Evolutionary conservation across 2,329 filamentous ascomycete species (phyloP).

Genomic region (Alternaria ethzedia): DNA sequence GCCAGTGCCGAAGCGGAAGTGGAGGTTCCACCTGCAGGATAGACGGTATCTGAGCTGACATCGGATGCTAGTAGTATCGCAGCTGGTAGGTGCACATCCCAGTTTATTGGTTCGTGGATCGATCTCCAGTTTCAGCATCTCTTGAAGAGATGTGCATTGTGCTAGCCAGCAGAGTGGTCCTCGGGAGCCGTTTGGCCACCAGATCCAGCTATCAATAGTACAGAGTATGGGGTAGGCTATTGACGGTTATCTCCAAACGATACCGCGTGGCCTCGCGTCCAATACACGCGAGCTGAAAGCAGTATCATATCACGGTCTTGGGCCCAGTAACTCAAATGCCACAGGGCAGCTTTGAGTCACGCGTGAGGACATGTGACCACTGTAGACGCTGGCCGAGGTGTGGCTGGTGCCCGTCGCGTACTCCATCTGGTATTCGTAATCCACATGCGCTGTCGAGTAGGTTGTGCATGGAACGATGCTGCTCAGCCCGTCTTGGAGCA

Average conservation of each 20-base stretch:
- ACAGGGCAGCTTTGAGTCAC: slow-evolving; percentile 16
- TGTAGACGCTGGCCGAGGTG: slow-evolving; percentile 14
- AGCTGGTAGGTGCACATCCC: slow-evolving; percentile 3
- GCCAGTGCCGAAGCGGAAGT: slow-evolving; percentile 6
- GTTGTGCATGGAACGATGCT: slow-evolving; percentile 6
- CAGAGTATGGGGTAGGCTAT: slow-evolving; percentile 16
- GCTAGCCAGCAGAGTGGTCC: slow-evolving; percentile 14
- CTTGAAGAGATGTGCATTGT: slow-evolving; percentile 1
- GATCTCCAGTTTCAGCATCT: slow-evolving; percentile 18
- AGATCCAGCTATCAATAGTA: slow-evolving; percentile 20
- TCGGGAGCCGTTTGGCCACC: slow-evolving; percentile 23
- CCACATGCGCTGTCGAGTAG: slow-evolving; percentile 5
- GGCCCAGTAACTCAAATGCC: neutral
- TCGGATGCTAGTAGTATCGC: neutral
- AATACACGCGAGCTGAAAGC: slow-evolving; percentile 22
- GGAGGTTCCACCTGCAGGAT: slow-evolving; percentile 10
- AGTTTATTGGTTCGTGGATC: slow-evolving; percentile 11
- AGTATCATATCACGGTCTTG: neutral
- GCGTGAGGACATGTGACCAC: slow-evolving; percentile 24
- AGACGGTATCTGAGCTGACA: slow-evolving; percentile 1
- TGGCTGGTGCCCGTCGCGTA: slow-evolving; percentile 23
- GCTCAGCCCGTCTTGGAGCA: slow-evolving; percentile 5
- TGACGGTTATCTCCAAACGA: slow-evolving; percentile 1
- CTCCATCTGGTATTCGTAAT: neutral
- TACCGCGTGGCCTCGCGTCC: slow-evolving; percentile 22